Evolutionary conservation across 202 grass and related monocot genomes (phyloP), one percentile per base, ranked within the genome.

Genomic region (Schoenoplectus tabernaemontani): DNA sequence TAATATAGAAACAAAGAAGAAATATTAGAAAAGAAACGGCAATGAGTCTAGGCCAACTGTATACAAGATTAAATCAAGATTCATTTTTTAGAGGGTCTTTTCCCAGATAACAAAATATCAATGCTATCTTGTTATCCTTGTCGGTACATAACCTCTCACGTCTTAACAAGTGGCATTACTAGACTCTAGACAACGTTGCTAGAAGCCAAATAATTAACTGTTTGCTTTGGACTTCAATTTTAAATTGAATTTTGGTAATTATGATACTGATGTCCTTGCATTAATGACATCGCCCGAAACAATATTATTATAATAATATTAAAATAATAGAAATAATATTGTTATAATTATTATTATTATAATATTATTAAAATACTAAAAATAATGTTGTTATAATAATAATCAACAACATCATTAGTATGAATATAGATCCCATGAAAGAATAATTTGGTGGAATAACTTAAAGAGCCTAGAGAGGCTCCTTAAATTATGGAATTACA

Each of bases 161-260:
- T 51, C 15, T n/a, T 32, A 56, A 76, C 48, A 76, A 19, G 24
- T 76, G 47, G 24, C 46, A 76, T 76, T 19, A 76, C n/a, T n/a
- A n/a, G n/a, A n/a, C n/a, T n/a, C 17, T 12, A 36, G 13, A 1
- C 50, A 76, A 19, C 15, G 22, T 20, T 32, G 37, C 71, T 53
- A 76, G 71, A 53, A 53, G 26, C 46, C 71, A 76, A 56, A 76
- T 76, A n/a, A n/a, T n/a, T n/a, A n/a, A 57, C 23, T 32, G 57
- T 20, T 76, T 76, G 50, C 9, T 68, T 68, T 43, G 64, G n/a
- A 68, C 7, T 41, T n/a, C n/a, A n/a, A n/a, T n/a, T n/a, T n/a
- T n/a, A n/a, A n/a, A n/a, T n/a, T n/a, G n/a, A n/a, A n/a, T n/a
- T n/a, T n/a, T n/a, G n/a, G n/a, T n/a, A 63, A 10, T 20, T 1